Percentiles rank a stretch among this genome's conserved stretches.
Evolutionary conservation across 768 basidiomycete genomes (phyloP).

Genomic region (Pilatotrama ljubarskyi): DNA sequence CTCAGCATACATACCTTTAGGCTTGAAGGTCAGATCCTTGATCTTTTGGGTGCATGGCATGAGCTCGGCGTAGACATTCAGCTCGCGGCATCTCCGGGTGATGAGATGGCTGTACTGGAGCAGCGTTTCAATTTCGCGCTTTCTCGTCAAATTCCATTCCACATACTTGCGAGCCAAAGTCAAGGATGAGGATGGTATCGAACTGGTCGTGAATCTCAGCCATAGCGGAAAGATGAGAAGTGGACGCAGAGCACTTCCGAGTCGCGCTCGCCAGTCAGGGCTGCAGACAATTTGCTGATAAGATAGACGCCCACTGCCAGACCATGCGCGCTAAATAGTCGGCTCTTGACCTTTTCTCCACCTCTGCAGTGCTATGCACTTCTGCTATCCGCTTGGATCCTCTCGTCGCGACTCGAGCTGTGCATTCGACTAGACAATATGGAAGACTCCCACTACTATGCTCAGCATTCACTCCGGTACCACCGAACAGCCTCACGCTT

Average conservation of each 20-base stretch:
- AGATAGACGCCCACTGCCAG: slow-evolving; percentile 17
- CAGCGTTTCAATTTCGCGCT: slow-evolving; percentile 17
- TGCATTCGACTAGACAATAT: too few species aligned
- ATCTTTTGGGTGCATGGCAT: slow-evolving; percentile 95
- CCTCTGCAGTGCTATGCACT: not conserved
- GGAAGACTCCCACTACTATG: too few species aligned
- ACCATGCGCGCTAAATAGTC: not conserved
- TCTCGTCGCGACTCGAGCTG: too few species aligned
- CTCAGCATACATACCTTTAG: slow-evolving; percentile 66
- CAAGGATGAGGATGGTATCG: slow-evolving; percentile 93
- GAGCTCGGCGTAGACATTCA: slow-evolving; percentile 96
- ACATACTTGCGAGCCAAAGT: slow-evolving; percentile 93
- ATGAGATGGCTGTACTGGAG: slow-evolving; percentile 94
- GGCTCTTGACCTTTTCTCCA: not conserved
- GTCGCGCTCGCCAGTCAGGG: not conserved
- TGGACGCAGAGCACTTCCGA: not conserved
- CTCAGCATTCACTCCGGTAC: too few species aligned
- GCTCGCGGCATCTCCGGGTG: slow-evolving; percentile 94
- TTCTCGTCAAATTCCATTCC: not conserved
- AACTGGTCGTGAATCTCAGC: slow-evolving; percentile 93
- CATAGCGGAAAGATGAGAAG: slow-evolving; percentile 41
- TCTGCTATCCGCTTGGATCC: too few species aligned
- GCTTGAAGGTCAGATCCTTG: slow-evolving; percentile 86
- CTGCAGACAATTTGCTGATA: slow-evolving; percentile 18
- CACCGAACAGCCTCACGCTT: too few species aligned